Evolutionary conservation across 352 stramenopile species (phyloP).

Genomic region (Globisporangium lucens): DNA sequence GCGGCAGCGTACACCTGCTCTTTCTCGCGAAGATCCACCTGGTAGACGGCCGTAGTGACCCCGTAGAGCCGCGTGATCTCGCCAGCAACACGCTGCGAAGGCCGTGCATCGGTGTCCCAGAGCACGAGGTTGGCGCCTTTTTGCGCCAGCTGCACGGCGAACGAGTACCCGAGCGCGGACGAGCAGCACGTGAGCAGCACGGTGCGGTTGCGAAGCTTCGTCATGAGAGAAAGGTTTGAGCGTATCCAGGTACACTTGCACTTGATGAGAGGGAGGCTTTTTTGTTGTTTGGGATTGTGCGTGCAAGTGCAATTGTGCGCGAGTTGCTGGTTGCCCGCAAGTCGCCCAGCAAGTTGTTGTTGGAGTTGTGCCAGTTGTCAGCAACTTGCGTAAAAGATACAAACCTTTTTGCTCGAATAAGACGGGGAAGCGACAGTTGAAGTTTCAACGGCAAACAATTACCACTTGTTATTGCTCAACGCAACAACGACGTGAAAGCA

Average conservation of each 20-base stretch:
- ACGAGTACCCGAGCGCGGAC: slow-evolving; percentile 20
- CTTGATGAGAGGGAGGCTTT: not conserved
- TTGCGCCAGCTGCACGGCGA: slow-evolving; percentile 17
- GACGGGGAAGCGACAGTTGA: slow-evolving; percentile 5
- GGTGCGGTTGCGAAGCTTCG: slow-evolving; percentile 20
- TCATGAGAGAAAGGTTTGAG: slow-evolving; percentile 11
- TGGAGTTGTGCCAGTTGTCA: slow-evolving; percentile 4
- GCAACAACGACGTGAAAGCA: not conserved
- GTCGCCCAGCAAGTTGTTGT: not conserved
- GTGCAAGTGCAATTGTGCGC: not conserved
- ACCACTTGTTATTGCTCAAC: not conserved
- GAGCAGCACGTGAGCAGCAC: slow-evolving; percentile 20
- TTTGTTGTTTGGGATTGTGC: not conserved
- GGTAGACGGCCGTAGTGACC: slow-evolving; percentile 2
- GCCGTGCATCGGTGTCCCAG: slow-evolving; percentile 13
- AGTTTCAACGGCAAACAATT: not conserved
- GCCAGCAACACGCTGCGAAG: slow-evolving; percentile 14
- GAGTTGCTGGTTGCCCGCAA: not conserved
- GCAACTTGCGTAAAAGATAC: not conserved
- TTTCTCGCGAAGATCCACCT: slow-evolving; percentile 17
- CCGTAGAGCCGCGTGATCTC: slow-evolving; percentile 17
- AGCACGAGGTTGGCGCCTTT: slow-evolving; percentile 19
- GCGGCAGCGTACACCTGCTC: slow-evolving; percentile 3
- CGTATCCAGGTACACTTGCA: not conserved
- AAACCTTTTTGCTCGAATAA: not conserved